A percentile compares a stretch with the other conserved stretches of the same genome.
Conservation (phyloP, 768 basidiomycete genomes). For the Tulasnella sp. region DNA sequence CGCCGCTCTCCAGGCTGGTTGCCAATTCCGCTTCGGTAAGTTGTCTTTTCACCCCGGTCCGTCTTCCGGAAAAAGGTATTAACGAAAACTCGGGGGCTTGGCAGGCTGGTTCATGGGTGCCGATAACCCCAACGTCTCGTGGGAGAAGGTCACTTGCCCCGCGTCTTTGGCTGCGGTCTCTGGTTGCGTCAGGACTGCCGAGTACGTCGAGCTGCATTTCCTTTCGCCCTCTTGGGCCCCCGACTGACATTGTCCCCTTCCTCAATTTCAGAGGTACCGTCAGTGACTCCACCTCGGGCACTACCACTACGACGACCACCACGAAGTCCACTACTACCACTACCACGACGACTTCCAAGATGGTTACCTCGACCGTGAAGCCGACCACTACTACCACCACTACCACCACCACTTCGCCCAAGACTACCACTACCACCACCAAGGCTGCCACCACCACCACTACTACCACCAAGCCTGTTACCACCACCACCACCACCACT, state of each 20-base stretch:
- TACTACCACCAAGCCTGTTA: neutral
- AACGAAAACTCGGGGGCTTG: neutral
- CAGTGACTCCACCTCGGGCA: neutral
- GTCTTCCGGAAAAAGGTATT: neutral
- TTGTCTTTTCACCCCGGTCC: no score
- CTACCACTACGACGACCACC: conserved; percentile 9
- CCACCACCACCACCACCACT: neutral
- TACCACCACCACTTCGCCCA: neutral
- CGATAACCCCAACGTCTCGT: conserved; percentile 24
- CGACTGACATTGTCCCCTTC: conserved; percentile 7
- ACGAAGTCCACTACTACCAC: conserved; percentile 4
- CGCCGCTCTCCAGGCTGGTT: conserved; percentile 27
- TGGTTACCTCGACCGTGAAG: neutral
- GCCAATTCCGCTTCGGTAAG: conserved; percentile 26
- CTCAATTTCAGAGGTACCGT: neutral
- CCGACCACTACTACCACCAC: conserved; percentile 3
- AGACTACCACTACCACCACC: neutral
- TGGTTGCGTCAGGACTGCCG: conserved; percentile 20
- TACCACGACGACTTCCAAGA: neutral
- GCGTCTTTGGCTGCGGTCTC: conserved; percentile 24
- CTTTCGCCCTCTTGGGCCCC: neutral
- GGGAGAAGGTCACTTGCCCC: conserved; percentile 26
- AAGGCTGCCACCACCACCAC: neutral
- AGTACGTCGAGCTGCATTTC: neutral
- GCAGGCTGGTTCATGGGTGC: conserved; percentile 25